These are phyloP conservation scores for Rhytidiadelphus loreus DNA, from an alignment of 225 moss, liverwort and hornwort species.

Conservation along the genomic window DNA sequence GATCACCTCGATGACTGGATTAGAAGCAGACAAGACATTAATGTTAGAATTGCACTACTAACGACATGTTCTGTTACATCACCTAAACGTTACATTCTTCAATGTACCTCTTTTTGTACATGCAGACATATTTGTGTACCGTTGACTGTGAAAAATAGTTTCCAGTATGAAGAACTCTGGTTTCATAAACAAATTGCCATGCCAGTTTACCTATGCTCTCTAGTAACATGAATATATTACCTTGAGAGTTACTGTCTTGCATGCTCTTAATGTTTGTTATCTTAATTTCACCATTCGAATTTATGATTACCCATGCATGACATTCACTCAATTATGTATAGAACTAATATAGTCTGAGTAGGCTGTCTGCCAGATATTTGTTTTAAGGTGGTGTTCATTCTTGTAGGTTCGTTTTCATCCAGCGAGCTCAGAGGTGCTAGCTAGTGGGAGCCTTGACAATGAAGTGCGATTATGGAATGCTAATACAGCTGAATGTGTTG, in stretches of 20 bases:
- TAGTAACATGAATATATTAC: background rate
- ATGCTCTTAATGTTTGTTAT: background rate
- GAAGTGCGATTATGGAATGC: slow-evolving; percentile 99
- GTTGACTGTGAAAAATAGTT: background rate
- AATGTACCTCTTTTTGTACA: background rate
- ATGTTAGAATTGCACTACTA: background rate
- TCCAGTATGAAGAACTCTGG: background rate
- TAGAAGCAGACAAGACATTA: background rate
- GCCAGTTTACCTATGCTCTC: background rate
- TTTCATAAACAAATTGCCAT: background rate
- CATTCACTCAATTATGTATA: background rate
- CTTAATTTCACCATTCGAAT: background rate
- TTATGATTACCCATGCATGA: background rate
- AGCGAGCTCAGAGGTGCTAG: slow-evolving; percentile 96
- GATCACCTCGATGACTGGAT: background rate
- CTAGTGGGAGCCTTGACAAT: slow-evolving; percentile 98
- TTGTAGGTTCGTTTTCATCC: slow-evolving; percentile 95
- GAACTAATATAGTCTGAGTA: background rate
- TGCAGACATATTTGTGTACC: background rate
- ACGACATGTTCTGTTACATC: background rate
- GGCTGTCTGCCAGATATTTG: background rate
- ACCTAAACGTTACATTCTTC: background rate
- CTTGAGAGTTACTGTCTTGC: background rate
- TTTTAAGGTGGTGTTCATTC: background rate
- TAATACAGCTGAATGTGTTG: slow-evolving; percentile 95